These are phyloP conservation scores for Sporothrix brasiliensis DNA, from an alignment of 2,329 filamentous ascomycete species.

Conservation along the genomic window DNA sequence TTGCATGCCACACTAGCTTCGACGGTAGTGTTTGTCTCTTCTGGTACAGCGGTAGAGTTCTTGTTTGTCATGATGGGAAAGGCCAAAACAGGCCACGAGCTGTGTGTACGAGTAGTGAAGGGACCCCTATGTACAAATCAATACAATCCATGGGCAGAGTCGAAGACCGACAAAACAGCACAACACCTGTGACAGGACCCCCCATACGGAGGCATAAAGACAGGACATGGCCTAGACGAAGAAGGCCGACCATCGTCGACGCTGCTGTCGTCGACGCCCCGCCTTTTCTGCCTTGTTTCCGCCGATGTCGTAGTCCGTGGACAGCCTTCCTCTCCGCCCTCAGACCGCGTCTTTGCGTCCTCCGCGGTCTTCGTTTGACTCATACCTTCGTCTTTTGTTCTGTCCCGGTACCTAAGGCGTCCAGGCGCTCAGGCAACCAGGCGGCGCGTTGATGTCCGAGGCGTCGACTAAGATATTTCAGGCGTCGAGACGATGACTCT, in stretches of 20 bases:
- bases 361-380: neutral
- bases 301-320: neutral
- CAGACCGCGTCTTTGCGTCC: neutral
- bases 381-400: neutral
- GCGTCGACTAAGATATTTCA: conserved; percentile 3
- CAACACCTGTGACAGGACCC: neutral
- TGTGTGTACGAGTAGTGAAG: conserved; percentile 13
- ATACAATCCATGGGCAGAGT: neutral
- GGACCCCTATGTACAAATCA: neutral
- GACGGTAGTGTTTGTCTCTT: neutral
- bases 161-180: neutral
- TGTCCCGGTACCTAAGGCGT: neutral
- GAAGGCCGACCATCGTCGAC: neutral
- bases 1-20: too few species aligned
- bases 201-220: neutral
- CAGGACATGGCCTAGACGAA: neutral
- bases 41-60: neutral
- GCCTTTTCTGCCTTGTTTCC: neutral
- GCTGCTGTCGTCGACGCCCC: neutral
- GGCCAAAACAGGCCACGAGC: neutral
- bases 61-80: neutral
- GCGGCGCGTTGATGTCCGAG: conserved; percentile 10
- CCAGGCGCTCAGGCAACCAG: neutral
- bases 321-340: neutral
- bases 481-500: conserved; percentile 5